Base-by-base conservation (phyloP, 2,329 filamentous ascomycete genomes). In the Claviceps purpurea region DNA sequence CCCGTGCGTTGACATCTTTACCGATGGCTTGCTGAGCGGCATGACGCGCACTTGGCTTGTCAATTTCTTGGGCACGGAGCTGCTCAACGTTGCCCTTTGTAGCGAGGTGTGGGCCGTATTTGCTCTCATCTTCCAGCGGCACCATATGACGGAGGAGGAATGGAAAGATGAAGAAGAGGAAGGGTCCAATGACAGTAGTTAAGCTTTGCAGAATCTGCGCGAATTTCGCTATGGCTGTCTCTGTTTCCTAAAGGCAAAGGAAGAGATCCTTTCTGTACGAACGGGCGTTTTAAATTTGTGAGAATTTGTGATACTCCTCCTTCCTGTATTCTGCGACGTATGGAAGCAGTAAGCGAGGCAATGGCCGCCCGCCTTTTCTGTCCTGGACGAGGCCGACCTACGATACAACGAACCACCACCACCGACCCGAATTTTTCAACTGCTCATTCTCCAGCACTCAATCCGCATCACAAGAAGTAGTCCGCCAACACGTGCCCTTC, bases 51-150 rank as follows among this genome's bases (percentile, higher is more conserved):
- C 67, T 11, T 68, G 65, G 7, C 50, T 70, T 2, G 61, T 69
- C 34, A 79, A 78, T 58, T 66, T 77, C 50, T 48, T 76, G 5
- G 68, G 70, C 13, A 53, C 71, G 2, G 73, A 79, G 57, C 58
- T 77, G 16, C 43, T 74, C 18, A 69, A 75, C 51, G 55, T 77
- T 3, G 56, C 70, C 7, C 56, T 76, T 18, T 68, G 71, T 6
- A 65, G 68, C 3, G 73, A 73, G 50, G 54, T 73, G 5, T 78
- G 75, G 74, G 68, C 69, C 2, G 42, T 66, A 0, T 64, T 73
- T 14, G 69, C 71, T 1, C 52, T 65, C 4, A 48, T 67, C 2
- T 64, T 70, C 4, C 66, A 69, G 55, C 68, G 61, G 57, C 64
- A 68, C 18, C 71, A 73, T 50, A 60, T 66, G 48, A 67, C 67